Evolutionary conservation across 2,329 filamentous ascomycete species (phyloP), one percentile per base, ranked within the genome.

Genomic region (Coniochaeta sp.): DNA sequence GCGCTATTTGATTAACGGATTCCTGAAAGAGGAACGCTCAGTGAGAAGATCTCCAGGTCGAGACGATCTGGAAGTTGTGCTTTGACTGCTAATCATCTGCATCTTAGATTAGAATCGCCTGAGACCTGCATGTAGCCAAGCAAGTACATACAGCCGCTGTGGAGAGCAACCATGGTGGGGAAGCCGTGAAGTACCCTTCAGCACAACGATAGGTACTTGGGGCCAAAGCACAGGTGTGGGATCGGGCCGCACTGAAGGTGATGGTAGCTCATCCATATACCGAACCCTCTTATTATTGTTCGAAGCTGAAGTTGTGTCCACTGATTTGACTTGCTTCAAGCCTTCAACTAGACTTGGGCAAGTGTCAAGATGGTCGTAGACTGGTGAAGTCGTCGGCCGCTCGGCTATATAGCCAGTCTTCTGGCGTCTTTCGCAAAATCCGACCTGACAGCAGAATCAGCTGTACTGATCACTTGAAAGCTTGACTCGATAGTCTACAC

Each of bases 81-180:
- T 42, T 26, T 42, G 38, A 42, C 38, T 24, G 38, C 26, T 22
- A 42, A 42, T 42, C 38, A 24, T 24, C 20, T 22, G 18, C 18
- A 42, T 24, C 38, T 42, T 42, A 42, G 38, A 42, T 42, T 42
- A 42, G 12, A 42, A 42, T 42, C 38, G 38, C 18, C 38, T 42
- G 38, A 42, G 38, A 42, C 18, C 10, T 42, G 38, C 38, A 42
- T 42, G 27, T 12, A 30, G n/a, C 27, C 12, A 30, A 7, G 38
- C 38, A 42, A 22, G 18, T 18, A 42, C n/a, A 22, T 42, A 24
- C 38, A 42, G 38, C 38, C 38, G 38, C 26, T 42, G 18, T 42
- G 38, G 18, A 38, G 38, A 13, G 38, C 38, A 26, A 14, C 18
- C 6, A 26, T 9, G n/a, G 26, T 42, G 20, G 38, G 38, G 38